Evolutionary conservation across 805 yeast species (phyloP), one percentile per base, ranked within the genome.

Genomic region (Candida caryicola): DNA sequence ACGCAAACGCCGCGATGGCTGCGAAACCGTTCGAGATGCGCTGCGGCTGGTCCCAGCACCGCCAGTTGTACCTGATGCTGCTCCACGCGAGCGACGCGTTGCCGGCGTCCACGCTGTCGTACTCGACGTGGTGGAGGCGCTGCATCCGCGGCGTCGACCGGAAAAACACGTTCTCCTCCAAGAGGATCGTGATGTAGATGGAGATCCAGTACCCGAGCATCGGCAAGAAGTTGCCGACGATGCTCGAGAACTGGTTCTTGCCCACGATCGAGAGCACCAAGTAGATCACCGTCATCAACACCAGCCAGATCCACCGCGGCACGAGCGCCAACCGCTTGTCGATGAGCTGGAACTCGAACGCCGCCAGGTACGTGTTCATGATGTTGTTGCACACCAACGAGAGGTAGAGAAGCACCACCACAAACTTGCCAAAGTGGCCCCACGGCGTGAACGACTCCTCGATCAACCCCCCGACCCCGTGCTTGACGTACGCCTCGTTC

Each of bases 151-250:
- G 17, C 17, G 17, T 30, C 7, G 46, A 28, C 54, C 96, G 73
- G 65, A 87, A 87, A 13, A 86, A 69, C 3, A 72, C 40, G 52
- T 85, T 85, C 57, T 87, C 96, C 47, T 84, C 86, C 2, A 85
- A 42, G 23, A 86, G 60, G 31, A 87, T 57, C n/a, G 77, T 74
- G 50, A 82, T 77, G 58, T 87, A 88, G 64, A 87, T 85, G 41
- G 90, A 77, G 39, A 85, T 77, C 96, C 96, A 87, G 62, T 87
- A 87, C 2, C 95, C 95, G 41, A 87, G 76, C 95, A 87, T 87
- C 7, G 96, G 95, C 51, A 87, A 66, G 61, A 87, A 87, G 52
- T 87, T 87, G 8, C 87, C 79, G 48, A 87, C 65, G 43, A 88
- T 85, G 2, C 78, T 70, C 40, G 86, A 70, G 55, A 88, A 83